Conservation (phyloP, 2,329 filamentous ascomycete species). For the Aspergillus bombycis region DNA sequence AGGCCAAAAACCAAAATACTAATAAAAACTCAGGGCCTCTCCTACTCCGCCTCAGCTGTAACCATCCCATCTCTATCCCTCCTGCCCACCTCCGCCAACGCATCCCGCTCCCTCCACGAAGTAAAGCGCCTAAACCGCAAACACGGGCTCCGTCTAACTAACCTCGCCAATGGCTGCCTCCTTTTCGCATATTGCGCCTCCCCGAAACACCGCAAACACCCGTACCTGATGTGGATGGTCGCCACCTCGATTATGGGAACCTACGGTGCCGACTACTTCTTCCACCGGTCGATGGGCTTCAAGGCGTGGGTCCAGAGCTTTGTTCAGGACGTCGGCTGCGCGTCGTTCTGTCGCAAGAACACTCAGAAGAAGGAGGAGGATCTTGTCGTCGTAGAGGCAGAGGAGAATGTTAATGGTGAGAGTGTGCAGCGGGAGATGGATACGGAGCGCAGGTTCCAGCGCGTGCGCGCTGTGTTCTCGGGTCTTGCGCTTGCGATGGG, state of each 20-base stretch:
- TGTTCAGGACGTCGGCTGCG: conserved; percentile 49
- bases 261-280: conserved; percentile 68
- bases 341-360: conserved; percentile 19
- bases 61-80: conserved; percentile 79
- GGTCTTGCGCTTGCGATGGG: conserved; percentile 50
- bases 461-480: conserved; percentile 41
- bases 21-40: conserved; percentile 68
- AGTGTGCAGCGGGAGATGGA: conserved; percentile 49
- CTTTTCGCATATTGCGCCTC: conserved; percentile 78
- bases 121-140: conserved; percentile 65
- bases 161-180: conserved; percentile 71
- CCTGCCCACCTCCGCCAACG: conserved; percentile 74
- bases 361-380: conserved; percentile 40
- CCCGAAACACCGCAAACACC: conserved; percentile 74
- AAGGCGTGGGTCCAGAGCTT: conserved; percentile 34
- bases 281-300: conserved; percentile 66
- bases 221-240: conserved; percentile 86
- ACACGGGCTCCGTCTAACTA: conserved; percentile 69
- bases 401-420: conserved; percentile 50
- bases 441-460: conserved; percentile 44
- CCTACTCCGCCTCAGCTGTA: conserved; percentile 78
- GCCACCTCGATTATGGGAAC: conserved; percentile 57
- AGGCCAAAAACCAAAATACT: neutral
- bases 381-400: conserved; percentile 40
- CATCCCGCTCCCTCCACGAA: conserved; percentile 70